Evolutionary conservation across 257 asterid genomes (phyloP).

Genomic region (Nicotiana obtusifolia): DNA sequence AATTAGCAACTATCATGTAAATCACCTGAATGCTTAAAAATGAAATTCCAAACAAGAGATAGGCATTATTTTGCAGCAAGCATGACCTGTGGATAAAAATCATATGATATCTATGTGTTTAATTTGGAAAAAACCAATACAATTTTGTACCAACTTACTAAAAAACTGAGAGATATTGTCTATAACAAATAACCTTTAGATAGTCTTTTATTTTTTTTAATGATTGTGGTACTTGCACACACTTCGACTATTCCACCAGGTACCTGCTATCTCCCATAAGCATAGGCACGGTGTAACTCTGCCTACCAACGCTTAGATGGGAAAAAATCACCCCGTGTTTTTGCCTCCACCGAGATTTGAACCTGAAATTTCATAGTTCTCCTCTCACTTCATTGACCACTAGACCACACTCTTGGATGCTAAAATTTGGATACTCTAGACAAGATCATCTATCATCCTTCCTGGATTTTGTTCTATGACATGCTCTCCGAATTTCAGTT

Average conservation of each 20-base stretch:
- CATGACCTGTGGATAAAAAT: not conserved
- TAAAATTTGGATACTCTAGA: not conserved
- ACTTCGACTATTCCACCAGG: too few relatives aligned
- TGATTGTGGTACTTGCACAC: too few relatives aligned
- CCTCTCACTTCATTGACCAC: too few relatives aligned
- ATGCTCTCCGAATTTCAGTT: not conserved
- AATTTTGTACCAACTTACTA: not conserved
- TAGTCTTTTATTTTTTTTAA: too few relatives aligned
- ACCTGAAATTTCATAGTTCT: too few relatives aligned
- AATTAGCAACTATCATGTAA: not conserved
- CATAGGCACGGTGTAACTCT: too few relatives aligned
- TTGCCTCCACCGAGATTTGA: too few relatives aligned
- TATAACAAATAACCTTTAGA: not conserved
- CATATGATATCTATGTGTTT: not conserved
- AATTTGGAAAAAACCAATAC: not conserved
- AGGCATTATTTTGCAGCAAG: not conserved
- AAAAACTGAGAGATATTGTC: not conserved
- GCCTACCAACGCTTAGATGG: too few relatives aligned
- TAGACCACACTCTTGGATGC: too few relatives aligned
- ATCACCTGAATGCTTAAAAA: not conserved
- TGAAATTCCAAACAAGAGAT: not conserved
- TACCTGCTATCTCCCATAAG: too few relatives aligned
- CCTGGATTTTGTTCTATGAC: not conserved
- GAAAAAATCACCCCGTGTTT: too few relatives aligned
- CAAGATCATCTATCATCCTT: slow-evolving; percentile 5